Evolutionary conservation across 2,329 filamentous ascomycete species (phyloP).

Genomic region (Coleophoma eucalyptorum): DNA sequence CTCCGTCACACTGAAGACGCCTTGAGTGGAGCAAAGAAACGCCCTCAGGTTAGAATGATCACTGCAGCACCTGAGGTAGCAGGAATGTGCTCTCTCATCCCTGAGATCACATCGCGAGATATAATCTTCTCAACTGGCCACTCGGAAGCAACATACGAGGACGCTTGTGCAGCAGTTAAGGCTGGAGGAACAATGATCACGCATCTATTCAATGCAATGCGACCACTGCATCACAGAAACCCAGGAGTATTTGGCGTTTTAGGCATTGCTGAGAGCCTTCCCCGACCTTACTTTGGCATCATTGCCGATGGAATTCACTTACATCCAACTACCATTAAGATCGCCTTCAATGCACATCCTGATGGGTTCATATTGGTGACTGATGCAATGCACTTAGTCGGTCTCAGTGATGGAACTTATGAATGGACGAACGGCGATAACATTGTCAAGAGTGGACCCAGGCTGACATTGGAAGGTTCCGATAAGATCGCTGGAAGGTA

Average conservation of each 20-base stretch:
- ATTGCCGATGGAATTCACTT: slow-evolving; percentile 90
- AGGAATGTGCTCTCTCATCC: slow-evolving; percentile 65
- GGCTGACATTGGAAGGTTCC: slow-evolving; percentile 73
- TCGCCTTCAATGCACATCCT: slow-evolving; percentile 83
- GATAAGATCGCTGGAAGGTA: slow-evolving; percentile 74
- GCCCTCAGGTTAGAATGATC: slow-evolving; percentile 63
- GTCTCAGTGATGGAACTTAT: slow-evolving; percentile 79
- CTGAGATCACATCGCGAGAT: slow-evolving; percentile 56
- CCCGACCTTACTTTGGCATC: slow-evolving; percentile 77
- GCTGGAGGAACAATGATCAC: slow-evolving; percentile 85
- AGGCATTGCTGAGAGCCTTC: slow-evolving; percentile 52
- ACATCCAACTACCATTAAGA: slow-evolving; percentile 83
- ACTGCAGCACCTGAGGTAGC: slow-evolving; percentile 83
- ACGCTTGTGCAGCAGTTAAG: slow-evolving; percentile 67
- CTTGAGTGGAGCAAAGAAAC: slow-evolving; percentile 27
- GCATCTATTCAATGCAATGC: slow-evolving; percentile 93
- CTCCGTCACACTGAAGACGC: slow-evolving; percentile 39
- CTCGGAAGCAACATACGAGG: slow-evolving; percentile 82
- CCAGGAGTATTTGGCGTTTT: slow-evolving; percentile 86
- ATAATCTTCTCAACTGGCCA: slow-evolving; percentile 83
- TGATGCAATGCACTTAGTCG: slow-evolving; percentile 85
- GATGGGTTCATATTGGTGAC: slow-evolving; percentile 85
- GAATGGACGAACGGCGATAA: slow-evolving; percentile 75
- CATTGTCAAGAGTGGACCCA: slow-evolving; percentile 67
- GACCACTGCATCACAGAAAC: slow-evolving; percentile 84